These are phyloP conservation scores for Leccinum proliferum DNA, from an alignment of 1,284 basidiomycete genomes.

Conservation along the genomic window DNA sequence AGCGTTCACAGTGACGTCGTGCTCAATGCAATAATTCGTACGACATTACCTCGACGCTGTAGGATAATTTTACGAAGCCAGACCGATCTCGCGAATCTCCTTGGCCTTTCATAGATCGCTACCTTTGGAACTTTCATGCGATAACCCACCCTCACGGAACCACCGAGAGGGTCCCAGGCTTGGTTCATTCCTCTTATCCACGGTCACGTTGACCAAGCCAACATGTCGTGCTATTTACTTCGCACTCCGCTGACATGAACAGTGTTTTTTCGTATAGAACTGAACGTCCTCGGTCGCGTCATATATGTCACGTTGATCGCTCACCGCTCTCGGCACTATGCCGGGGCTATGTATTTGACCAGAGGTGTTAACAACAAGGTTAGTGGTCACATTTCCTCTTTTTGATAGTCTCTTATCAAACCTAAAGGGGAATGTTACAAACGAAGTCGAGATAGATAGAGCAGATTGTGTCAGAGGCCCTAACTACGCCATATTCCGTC, in stretches of 20 bases:
- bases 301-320: slow-evolving; percentile 95
- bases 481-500: slow-evolving; percentile 86
- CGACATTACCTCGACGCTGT: slow-evolving; percentile 92
- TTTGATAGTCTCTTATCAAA: slow-evolving; percentile 1
- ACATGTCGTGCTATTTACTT: slow-evolving; percentile 42
- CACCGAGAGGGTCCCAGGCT: slow-evolving; percentile 31
- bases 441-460: slow-evolving; percentile 94
- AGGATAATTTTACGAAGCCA: slow-evolving; percentile 81
- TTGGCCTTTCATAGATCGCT: slow-evolving; percentile 46
- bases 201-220: slow-evolving; percentile 98
- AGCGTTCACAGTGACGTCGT: not conserved
- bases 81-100: slow-evolving; percentile 10
- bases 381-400: not conserved
- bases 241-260: not conserved
- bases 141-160: slow-evolving; percentile 32
- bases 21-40: slow-evolving; percentile 52
- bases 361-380: slow-evolving; percentile 93
- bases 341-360: slow-evolving; percentile 93
- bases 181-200: slow-evolving; percentile 95
- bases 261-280: slow-evolving; percentile 47
- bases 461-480: slow-evolving; percentile 93
- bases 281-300: slow-evolving; percentile 86
- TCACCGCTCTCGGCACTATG: slow-evolving; percentile 91
- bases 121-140: too few relatives aligned
- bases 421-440: slow-evolving; percentile 90